A percentile compares a stretch with the other conserved stretches of the same genome.
phyloP scores from a whole-genome alignment of 1,284 basidiomycete species.

The Mycosarcoma maydis region DNA sequence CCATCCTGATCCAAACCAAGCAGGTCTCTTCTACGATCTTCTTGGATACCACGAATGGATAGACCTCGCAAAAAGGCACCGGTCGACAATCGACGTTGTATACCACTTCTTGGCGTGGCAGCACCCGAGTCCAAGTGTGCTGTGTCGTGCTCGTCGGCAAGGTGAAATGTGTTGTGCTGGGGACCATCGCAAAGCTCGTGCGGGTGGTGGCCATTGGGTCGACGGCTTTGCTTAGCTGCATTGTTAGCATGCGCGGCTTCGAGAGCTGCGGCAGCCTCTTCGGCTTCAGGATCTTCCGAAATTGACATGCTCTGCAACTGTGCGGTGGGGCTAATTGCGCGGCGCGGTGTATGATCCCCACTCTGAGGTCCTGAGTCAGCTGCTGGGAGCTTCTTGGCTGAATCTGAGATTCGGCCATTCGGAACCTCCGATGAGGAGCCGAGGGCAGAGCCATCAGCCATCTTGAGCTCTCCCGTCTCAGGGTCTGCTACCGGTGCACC shows the following conservation, averaged over 20 bases:
- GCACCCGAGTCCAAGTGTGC: slow-evolving; percentile 25
- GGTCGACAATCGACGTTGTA: slow-evolving; percentile 52
- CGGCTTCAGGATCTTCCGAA: slow-evolving; percentile 24
- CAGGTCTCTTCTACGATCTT: slow-evolving; percentile 45
- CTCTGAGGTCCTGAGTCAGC: not conserved
- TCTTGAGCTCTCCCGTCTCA: slow-evolving; percentile 38
- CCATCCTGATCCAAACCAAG: slow-evolving; percentile 41
- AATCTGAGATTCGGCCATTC: slow-evolving; percentile 9
- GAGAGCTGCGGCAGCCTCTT: slow-evolving; percentile 33
- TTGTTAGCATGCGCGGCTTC: slow-evolving; percentile 36
- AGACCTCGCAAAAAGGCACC: slow-evolving; percentile 51
- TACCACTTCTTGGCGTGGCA: slow-evolving; percentile 27
- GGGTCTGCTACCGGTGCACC: slow-evolving; percentile 39
- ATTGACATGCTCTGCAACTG: slow-evolving; percentile 27
- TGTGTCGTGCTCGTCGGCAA: slow-evolving; percentile 44
- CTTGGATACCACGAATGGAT: slow-evolving; percentile 50
- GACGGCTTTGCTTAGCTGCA: slow-evolving; percentile 9
- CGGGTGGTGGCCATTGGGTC: slow-evolving; percentile 31
- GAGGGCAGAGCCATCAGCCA: slow-evolving; percentile 13
- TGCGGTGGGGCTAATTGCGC: slow-evolving; percentile 21
- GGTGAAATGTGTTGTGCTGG: slow-evolving; percentile 44
- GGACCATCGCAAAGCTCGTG: slow-evolving; percentile 42
- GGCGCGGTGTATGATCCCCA: slow-evolving; percentile 33
- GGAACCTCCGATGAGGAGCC: slow-evolving; percentile 8
- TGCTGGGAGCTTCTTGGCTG: slow-evolving; percentile 16